Evolutionary conservation across 2,329 filamentous ascomycete species (phyloP), one percentile per base, ranked within the genome.

Genomic region (Aspergillus thermomutatus): DNA sequence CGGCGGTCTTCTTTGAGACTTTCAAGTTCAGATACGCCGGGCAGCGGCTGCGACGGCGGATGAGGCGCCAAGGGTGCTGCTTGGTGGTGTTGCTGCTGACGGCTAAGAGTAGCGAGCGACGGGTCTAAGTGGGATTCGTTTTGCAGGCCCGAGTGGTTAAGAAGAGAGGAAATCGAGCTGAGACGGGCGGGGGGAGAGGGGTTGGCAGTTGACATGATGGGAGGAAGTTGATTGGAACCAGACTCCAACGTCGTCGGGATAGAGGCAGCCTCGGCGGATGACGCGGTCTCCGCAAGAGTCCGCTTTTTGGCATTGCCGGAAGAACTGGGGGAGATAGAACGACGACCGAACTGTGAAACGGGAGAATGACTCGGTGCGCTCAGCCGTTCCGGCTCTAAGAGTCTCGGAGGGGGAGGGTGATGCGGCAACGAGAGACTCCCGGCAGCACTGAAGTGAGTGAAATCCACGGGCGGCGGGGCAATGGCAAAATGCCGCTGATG

Each of bases 91-190:
- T 64, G 67, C 54, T 65, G 73, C 52, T 67, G 69, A 45, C 65
- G 68, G 50, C 62, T 59, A 37, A 73, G 57, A 14, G 69, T 62
- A 19, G 69, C 64, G 19, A 77, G 69, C 10, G 73, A 71, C 10
- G 75, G 72, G 46, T 80, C 78, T 50, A 79, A 64, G 14, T 72
- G 76, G 53, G 74, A 68, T 19, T 75, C 70, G n/a, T 72, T 69
- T 6, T 66, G 66, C 37, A 61, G 53, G 50, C 68, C 66, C 11
- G 72, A 58, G 34, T 85, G 85, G 60, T 91, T 92, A 11, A 92
- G 75, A 47, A 92, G 87, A 4, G 88, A 89, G 62, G 87, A 89
- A 59, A 92, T 92, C 3, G 88, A 90, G 19, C 87, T 90, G 3
- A 91, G 75, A 14, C 89, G 84, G 25, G 69, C 88, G 82, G 45